Conservation (phyloP, 805 yeast genomes). For the Hanseniaspora taiwanica region DNA sequence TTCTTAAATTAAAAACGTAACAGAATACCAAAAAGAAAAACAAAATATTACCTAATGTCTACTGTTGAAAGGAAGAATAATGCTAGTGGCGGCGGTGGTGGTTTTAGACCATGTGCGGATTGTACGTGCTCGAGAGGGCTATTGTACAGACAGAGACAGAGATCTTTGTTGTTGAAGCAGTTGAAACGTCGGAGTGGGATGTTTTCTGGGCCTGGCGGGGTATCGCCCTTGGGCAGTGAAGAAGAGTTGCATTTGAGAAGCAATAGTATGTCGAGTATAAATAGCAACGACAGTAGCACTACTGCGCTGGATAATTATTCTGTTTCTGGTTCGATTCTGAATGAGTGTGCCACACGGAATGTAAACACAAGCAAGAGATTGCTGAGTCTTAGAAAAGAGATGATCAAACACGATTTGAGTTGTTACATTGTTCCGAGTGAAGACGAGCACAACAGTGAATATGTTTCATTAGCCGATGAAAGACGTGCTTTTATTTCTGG, state of each 20-base stretch:
- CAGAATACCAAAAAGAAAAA: neutral
- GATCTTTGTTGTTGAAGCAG: conserved; percentile 38
- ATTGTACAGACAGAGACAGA: conserved; percentile 49
- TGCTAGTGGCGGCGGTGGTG: conserved; percentile 14
- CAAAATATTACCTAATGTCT: conserved; percentile 1
- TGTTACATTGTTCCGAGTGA: conserved; percentile 76
- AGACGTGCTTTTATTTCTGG: conserved; percentile 76
- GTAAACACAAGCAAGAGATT: conserved; percentile 52
- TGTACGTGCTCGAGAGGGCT: conserved; percentile 82
- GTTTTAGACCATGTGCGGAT: conserved; percentile 46
- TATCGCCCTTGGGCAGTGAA: no score
- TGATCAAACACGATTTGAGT: conserved; percentile 51
- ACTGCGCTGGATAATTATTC: no score
- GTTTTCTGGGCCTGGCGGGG: neutral
- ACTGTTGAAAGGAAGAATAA: no score
- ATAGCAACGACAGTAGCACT: conserved; percentile 14
- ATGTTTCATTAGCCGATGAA: conserved; percentile 69
- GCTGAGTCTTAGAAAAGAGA: conserved; percentile 42
- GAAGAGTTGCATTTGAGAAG: conserved; percentile 3
- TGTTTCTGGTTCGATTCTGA: no score
- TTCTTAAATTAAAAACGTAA: neutral
- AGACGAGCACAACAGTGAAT: conserved; percentile 90
- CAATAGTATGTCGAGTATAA: conserved; percentile 10
- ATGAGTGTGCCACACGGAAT: conserved; percentile 19
- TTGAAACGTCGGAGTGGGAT: conserved; percentile 8